Percentiles rank a stretch among this genome's conserved stretches.
Evolutionary conservation across 2,329 filamentous ascomycete species (phyloP).

Genomic region (Neopestalotiopsis sp.): DNA sequence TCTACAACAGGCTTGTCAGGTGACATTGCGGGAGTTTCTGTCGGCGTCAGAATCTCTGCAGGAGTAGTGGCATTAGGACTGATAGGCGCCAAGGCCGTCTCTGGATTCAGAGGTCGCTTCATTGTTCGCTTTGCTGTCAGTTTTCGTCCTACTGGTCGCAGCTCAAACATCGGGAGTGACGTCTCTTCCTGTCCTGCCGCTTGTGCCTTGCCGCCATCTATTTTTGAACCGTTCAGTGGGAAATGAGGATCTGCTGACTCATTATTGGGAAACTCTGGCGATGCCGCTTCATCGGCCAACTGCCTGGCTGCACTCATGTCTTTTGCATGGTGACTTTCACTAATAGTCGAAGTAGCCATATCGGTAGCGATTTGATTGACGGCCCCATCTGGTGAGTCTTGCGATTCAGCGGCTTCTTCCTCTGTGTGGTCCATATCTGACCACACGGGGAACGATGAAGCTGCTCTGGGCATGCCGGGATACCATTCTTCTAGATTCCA

Average conservation of each 20-base stretch:
- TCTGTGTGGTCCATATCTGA: background rate
- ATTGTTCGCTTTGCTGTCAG: conserved; percentile 3
- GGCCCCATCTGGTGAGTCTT: too few species aligned
- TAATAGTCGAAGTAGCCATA: too few species aligned
- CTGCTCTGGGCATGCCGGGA: background rate
- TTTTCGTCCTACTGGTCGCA: background rate
- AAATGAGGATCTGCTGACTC: too few species aligned
- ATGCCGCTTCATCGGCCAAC: too few species aligned
- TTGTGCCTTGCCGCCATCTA: background rate
- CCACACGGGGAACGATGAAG: background rate
- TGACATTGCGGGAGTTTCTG: background rate
- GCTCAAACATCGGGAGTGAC: background rate
- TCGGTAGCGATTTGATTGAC: too few species aligned
- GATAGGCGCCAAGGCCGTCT: background rate
- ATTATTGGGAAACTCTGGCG: background rate
- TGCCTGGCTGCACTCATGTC: too few species aligned
- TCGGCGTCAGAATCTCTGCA: background rate
- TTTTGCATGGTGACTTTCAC: too few species aligned
- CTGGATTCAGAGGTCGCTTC: background rate
- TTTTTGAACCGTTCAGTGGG: too few species aligned
- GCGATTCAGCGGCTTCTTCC: background rate
- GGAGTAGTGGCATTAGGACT: background rate
- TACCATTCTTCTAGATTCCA: background rate
- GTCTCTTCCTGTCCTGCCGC: background rate
- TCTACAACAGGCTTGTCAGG: background rate